phyloP scores from a whole-genome alignment of 2,329 filamentous ascomycete genomes.

The Clonostachys rhizophaga region DNA sequence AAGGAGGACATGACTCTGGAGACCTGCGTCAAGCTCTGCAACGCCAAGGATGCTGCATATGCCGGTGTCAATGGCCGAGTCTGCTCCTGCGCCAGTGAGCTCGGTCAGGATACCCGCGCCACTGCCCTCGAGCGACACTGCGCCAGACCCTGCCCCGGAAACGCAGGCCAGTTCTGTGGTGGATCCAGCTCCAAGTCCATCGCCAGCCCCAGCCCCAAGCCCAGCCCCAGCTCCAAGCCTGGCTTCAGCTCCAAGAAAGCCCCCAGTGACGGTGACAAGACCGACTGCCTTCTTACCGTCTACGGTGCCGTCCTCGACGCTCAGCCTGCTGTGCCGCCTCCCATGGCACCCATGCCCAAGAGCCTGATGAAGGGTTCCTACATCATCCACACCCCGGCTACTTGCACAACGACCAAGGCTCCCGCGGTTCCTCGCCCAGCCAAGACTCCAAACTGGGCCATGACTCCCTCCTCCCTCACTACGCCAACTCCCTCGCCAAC shows the following conservation, averaged over 20 bases:
- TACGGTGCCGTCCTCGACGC: slow-evolving; percentile 30
- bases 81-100: slow-evolving; percentile 40
- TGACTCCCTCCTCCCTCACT: neutral
- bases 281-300: slow-evolving; percentile 28
- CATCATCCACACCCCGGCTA: neutral
- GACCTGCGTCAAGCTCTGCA: slow-evolving; percentile 30
- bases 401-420: too few relatives aligned
- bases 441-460: slow-evolving; percentile 3
- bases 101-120: slow-evolving; percentile 24
- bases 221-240: too few relatives aligned
- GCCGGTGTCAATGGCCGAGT: slow-evolving; percentile 30
- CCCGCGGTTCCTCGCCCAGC: neutral
- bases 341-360: slow-evolving; percentile 11
- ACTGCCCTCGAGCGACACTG: slow-evolving; percentile 22
- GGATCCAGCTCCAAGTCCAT: slow-evolving; percentile 15
- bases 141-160: slow-evolving; percentile 32
- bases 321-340: slow-evolving; percentile 20
- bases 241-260: too few relatives aligned
- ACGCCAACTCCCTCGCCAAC: neutral
- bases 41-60: slow-evolving; percentile 17
- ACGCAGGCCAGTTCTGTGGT: slow-evolving; percentile 33
- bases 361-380: neutral
- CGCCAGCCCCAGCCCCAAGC: too few relatives aligned
- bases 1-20: slow-evolving; percentile 30
- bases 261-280: neutral